Evolutionary conservation across 108 stramenopile genomes (phyloP), one percentile per base, ranked within the genome.

Genomic region (Nitzschia sp.): DNA sequence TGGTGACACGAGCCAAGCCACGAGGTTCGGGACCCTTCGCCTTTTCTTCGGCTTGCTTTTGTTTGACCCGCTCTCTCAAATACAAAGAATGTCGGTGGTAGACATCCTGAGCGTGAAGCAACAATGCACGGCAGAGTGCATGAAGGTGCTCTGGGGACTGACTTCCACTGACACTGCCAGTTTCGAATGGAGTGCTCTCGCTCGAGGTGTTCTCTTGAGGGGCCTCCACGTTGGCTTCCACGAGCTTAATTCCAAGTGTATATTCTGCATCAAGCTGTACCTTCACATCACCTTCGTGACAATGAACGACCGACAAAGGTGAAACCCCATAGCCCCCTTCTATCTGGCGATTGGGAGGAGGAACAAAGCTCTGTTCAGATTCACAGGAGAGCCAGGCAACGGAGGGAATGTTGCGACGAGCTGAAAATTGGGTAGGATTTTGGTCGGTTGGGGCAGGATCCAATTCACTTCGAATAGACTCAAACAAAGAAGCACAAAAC

Each of bases 231-330:
- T 79, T 79, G n/a, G 87, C 86, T 70, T 93, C 92, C 15, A 93
- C 86, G 44, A 93, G 59, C 64, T 89, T 88, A 34, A 87, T 74
- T 24, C 84, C 83, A 21, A 93, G 68, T 10, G 85, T 82, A 63
- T 90, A 93, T 58, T 93, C 92, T 34, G 83, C 75, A 73, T 93
- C 78, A 46, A 93, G 74, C 53, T 90, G 92, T 14, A 93, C 92
- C 57, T 90, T 90, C 15, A 93, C 87, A 65, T 93, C 92, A 40
- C 92, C 89, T 54, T 90, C 88, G 65, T 93, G 92, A 54, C 89
- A 90, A 73, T 90, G 88, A 24, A 90, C 81, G 10, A 90, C 86
- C 25, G 76, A 79, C 14, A 90, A 56, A 38, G 79, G 62, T 17
- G 62, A 69, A 34, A 77, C 29, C 29, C 80, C 87, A 14, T 70